Conservation (phyloP, 306 rosid species). For the Vachellia pachyceras region DNA sequence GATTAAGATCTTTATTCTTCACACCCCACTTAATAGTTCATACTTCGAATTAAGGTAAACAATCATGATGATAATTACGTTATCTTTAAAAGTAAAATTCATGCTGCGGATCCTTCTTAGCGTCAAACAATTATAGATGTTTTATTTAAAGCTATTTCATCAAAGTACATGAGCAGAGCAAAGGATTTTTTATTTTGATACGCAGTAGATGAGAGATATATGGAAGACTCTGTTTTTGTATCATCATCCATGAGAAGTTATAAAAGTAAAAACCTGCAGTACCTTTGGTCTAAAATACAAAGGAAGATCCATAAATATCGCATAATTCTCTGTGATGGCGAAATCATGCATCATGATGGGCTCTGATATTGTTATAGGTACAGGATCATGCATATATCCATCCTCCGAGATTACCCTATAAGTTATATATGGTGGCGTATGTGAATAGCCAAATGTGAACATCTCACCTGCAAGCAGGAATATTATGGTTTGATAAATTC, state of each 20-base stretch:
- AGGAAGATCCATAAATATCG: slow-evolving; percentile 94
- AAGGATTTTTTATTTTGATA: neutral
- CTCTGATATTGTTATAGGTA: slow-evolving; percentile 82
- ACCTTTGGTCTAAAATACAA: slow-evolving; percentile 87
- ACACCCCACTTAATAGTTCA: neutral
- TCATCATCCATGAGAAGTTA: slow-evolving; percentile 5
- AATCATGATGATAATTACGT: neutral
- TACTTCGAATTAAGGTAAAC: neutral
- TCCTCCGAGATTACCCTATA: slow-evolving; percentile 93
- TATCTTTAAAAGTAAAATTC: slow-evolving; percentile 11
- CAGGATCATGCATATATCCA: slow-evolving; percentile 91
- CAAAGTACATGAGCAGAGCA: neutral
- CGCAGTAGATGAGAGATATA: neutral
- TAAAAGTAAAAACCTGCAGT: slow-evolving; percentile 33
- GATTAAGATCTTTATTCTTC: neutral
- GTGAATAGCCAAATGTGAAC: slow-evolving; percentile 95
- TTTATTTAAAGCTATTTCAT: slow-evolving; percentile 3
- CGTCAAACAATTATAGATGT: neutral
- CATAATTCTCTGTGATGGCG: slow-evolving; percentile 89
- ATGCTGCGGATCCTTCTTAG: neutral
- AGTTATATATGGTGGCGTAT: slow-evolving; percentile 82
- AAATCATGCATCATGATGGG: slow-evolving; percentile 98
- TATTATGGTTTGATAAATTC: slow-evolving; percentile 33
- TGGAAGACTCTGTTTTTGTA: neutral
- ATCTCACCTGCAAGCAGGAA: slow-evolving; percentile 80